Base-by-base conservation (phyloP, 1,139 yeast genomes). In the Diutina neorugosa region DNA sequence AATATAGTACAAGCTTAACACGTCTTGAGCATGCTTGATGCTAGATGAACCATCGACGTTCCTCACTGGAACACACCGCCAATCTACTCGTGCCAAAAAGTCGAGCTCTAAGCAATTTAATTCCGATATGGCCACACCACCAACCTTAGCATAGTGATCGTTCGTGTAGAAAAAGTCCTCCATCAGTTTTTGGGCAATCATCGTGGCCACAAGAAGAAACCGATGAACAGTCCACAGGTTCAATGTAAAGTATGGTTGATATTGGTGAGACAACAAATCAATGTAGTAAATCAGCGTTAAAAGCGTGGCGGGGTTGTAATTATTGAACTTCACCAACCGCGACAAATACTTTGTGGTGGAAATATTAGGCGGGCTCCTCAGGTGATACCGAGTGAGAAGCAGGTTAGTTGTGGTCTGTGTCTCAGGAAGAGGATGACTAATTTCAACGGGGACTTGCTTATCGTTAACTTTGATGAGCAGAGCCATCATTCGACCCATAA, bases 111-210 rank as follows among this genome's bases (percentile, higher is more conserved):
- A 72, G 55, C 93, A 77, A 65, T 93, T 93, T 59, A 93, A 73
- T 65, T 93, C 98, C 56, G 84, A 78, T 48, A 86, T 73, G 44
- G 93, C 89, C 7, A 93, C 85, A 58, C 98, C 98, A 1, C 98
- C 98, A 19, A 93, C 98, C 64, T 87, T 86, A 11, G 98, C 96
- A 64, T 93, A 93, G 66, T 91, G 97, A 43, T 85, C 80, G 65
- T 91, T 93, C 5, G 97, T 90, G 66, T 95, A 91, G 65, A 93
- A 93, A 49, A 91, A 85, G 67, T 93, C 98, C 65, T 96, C 94
- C 61, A 93, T 75, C 2, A 96, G 95, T 66, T 93, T 93, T 58
- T 93, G 86, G 1, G 95, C 96, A 4, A 91, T 82, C 63, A 94
- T 87, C 0, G 96, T 90, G 0, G 96, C 95, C 0, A 96, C 91